Conservation (phyloP, 2,329 filamentous ascomycete species). For the Verticillium nonalfalfae region DNA sequence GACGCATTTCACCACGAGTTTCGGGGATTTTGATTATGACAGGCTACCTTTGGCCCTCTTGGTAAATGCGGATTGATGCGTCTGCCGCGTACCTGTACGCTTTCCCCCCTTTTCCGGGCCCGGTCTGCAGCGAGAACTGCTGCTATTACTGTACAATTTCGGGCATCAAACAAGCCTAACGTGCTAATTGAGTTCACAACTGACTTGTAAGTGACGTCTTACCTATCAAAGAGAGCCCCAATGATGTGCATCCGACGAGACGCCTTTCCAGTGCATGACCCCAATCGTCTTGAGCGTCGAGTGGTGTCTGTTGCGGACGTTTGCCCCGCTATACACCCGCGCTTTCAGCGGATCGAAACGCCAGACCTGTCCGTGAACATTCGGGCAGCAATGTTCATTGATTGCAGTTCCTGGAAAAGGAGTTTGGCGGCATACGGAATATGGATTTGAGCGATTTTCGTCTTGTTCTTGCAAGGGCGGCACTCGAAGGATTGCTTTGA, state of each 20-base stretch:
- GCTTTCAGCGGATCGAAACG: slow-evolving; percentile 58
- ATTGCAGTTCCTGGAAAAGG: slow-evolving; percentile 93
- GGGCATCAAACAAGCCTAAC: not conserved
- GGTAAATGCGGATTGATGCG: not conserved
- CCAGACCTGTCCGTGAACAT: slow-evolving; percentile 90
- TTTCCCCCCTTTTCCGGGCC: not conserved
- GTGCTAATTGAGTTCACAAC: not conserved
- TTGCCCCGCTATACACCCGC: not conserved
- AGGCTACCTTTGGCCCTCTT: too few species aligned
- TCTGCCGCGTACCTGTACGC: not conserved
- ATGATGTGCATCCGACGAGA: not conserved
- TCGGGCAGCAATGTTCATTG: slow-evolving; percentile 96
- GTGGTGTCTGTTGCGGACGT: not conserved
- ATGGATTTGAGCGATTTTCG: slow-evolving; percentile 94
- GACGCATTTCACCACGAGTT: too few species aligned
- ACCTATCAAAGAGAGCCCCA: not conserved
- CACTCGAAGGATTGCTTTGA: slow-evolving; percentile 96
- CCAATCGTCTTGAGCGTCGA: not conserved
- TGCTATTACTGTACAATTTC: not conserved
- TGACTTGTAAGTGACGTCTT: not conserved
- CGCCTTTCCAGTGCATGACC: not conserved
- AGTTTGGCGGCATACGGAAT: slow-evolving; percentile 98
- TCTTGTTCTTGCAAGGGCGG: slow-evolving; percentile 98
- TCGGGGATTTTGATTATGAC: too few species aligned
- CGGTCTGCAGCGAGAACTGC: not conserved